Evolutionary conservation across 495 filamentous ascomycete genomes (phyloP), one percentile per base, ranked within the genome.

Genomic region (Podospora appendiculata): DNA sequence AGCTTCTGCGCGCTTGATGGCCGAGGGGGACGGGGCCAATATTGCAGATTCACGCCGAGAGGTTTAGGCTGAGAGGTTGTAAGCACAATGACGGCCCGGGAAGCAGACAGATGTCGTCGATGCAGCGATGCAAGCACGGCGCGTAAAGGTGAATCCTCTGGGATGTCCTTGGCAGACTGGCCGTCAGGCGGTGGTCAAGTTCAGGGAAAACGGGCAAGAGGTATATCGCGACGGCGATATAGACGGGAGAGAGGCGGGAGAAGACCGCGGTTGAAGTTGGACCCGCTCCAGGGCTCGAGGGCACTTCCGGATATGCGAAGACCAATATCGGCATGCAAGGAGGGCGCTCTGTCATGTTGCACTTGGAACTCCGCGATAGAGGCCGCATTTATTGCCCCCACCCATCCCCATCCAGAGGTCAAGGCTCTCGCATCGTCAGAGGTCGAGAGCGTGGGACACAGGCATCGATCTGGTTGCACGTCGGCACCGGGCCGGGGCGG

Each of bases 61-160:
- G 53, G 39, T 57, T 57, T 57, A 57, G 55, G 48, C 55, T 53
- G 55, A 53, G 55, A 50, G 47, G 38, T 13, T 18, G 32, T 12
- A 39, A 33, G 47, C 46, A 55, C 38, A 45, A 9, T 50, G 46
- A 39, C 52, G 46, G 52, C 32, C 51, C 51, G 51, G 39, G 47
- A 45, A 43, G 25, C 14, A 42, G 33, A 25, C 34, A 32, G 25
- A 6, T 12, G 35, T 45, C 32, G 40, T 17, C 25, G 25, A 25
- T 25, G 25, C 25, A 25, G 25, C 25, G 25, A 25, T 41, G 17
- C 16, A 42, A 4, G 36, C 13, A 14, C 36, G 33, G 48, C 39
- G n/a, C 38, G 36, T 10, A 38, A 38, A 11, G 36, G 36, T 38
- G 36, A 38, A 7, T 32, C 19, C 6, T 32, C 16, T 1, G 18